phyloP scores from a whole-genome alignment of 495 filamentous ascomycete genomes.

The Hypoxylon perforatum region DNA sequence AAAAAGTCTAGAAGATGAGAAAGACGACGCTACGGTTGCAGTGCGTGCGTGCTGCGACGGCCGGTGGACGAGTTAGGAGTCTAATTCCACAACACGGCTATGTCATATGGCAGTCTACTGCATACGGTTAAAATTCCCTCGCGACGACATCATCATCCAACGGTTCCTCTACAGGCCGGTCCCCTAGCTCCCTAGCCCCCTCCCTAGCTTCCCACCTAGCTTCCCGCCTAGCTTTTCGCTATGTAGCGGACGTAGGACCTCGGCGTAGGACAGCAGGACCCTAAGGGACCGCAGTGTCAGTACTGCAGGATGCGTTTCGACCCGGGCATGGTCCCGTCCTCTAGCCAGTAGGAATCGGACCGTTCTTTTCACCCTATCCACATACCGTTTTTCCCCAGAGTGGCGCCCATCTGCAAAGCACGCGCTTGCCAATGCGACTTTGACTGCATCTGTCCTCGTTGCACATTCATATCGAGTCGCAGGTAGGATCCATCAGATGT shows the following conservation, averaged over 20 bases:
- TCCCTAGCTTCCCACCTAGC: too few species aligned
- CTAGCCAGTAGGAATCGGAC: slow-evolving; percentile 42
- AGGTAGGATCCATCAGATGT: slow-evolving; percentile 41
- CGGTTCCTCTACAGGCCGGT: too few species aligned
- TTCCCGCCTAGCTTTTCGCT: too few species aligned
- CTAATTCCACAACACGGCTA: slow-evolving; percentile 13
- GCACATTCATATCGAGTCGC: slow-evolving; percentile 29
- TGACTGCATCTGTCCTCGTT: slow-evolving; percentile 31
- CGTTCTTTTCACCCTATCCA: slow-evolving; percentile 36
- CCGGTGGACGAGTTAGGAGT: slow-evolving; percentile 16
- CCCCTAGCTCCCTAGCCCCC: too few species aligned
- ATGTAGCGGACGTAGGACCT: too few species aligned
- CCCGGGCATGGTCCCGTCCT: slow-evolving; percentile 21
- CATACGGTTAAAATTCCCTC: slow-evolving; percentile 17
- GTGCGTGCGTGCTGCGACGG: slow-evolving; percentile 6
- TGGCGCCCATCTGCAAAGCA: slow-evolving; percentile 41
- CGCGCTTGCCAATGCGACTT: slow-evolving; percentile 39
- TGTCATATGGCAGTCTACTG: slow-evolving; percentile 21
- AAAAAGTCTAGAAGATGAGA: slow-evolving; percentile 37
- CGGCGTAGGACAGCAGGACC: too few species aligned
- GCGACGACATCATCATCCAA: slow-evolving; percentile 33
- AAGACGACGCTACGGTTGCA: slow-evolving; percentile 26
- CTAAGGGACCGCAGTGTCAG: slow-evolving; percentile 34
- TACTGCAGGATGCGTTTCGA: slow-evolving; percentile 38
- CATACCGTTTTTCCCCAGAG: slow-evolving; percentile 42